Evolutionary conservation across 1,284 basidiomycete genomes (phyloP).

Genomic region (Ceratobasidium papillatum): DNA sequence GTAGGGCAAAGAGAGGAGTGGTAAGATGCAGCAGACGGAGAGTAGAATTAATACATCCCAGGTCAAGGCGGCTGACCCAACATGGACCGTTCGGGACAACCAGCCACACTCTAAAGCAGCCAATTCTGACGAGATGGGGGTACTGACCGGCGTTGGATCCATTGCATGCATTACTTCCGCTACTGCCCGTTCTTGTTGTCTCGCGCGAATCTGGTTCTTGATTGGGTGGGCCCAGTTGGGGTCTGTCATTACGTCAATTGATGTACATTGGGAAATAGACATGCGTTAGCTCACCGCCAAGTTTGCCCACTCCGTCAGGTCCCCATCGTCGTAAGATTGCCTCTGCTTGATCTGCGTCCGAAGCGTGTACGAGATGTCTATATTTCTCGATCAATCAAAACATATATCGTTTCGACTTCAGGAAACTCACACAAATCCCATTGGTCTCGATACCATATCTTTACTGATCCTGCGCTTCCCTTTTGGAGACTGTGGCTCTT

Average conservation of each 20-base stretch:
- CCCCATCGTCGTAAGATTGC: slow-evolving; percentile 90
- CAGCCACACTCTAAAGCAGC: not conserved
- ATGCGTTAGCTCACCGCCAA: slow-evolving; percentile 71
- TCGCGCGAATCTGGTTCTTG: slow-evolving; percentile 79
- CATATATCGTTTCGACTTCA: not conserved
- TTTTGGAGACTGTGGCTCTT: slow-evolving; percentile 50
- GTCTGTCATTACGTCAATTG: slow-evolving; percentile 60
- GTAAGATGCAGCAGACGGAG: not conserved
- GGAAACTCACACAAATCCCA: slow-evolving; percentile 77
- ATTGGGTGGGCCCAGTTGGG: slow-evolving; percentile 91
- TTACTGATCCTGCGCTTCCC: slow-evolving; percentile 78
- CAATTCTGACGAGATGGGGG: not conserved
- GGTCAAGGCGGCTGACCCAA: not conserved
- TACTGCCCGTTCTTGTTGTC: slow-evolving; percentile 80
- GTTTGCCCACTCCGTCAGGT: slow-evolving; percentile 88
- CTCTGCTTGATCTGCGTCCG: slow-evolving; percentile 90
- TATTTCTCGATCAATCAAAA: slow-evolving; percentile 42
- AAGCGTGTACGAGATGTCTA: slow-evolving; percentile 93
- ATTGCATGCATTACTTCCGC: slow-evolving; percentile 67
- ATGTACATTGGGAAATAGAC: slow-evolving; percentile 45
- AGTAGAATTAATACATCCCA: no score
- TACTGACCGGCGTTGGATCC: slow-evolving; percentile 44
- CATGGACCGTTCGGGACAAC: not conserved
- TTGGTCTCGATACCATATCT: slow-evolving; percentile 85
- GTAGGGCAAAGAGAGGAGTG: slow-evolving; percentile 57